Evolutionary conservation across 371 early-diverging fungal species (phyloP), one percentile per base, ranked within the genome.

Genomic region (Mortierella sp.): DNA sequence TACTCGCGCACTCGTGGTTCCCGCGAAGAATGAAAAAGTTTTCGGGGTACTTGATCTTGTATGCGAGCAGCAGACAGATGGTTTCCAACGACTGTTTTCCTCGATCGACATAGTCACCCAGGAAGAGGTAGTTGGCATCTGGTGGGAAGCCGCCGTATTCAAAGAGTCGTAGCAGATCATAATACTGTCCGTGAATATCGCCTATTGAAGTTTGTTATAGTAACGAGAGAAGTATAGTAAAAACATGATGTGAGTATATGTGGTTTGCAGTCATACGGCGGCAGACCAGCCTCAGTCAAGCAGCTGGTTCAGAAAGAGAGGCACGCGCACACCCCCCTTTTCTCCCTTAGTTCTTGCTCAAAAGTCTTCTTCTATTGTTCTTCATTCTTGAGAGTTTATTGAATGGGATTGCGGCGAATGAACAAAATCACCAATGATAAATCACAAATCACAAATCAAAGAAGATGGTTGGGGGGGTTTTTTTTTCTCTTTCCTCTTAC

Each of bases 71-170:
- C 62, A 97, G 86, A 66, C 92, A 89, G 76, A 98, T 97, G 7
- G 97, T 97, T 84, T 98, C 99, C 22, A 98, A 85, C 58, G 92
- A 92, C 84, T 97, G 96, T 77, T 97, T 96, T 52, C 99, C 99
- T 59, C 99, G 90, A 85, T 98, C 97, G n/a, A 98, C 99, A 86
- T 98, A 99, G 83, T 99, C 99, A 53, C 97, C 97, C 65, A 97
- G 83, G 85, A 97, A 97, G 61, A 98, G 85, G 73, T 95, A 97
- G 89, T 94, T 97, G 84, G 92, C 87, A 72, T 87, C 89, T 28
- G 92, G 97, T 71, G 92, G 97, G 85, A 90, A 96, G 41, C 93
- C 98, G 21, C 86, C 87, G 89, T 88, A 96, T 84, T 94, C 96
- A 83, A 95, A 98, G 61, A 97, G 80, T 72, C 94, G 86, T 78